A percentile compares a stretch with the other conserved stretches of the same genome.
Evolutionary conservation across 495 filamentous ascomycete species (phyloP).

Genomic region (Tuber aestivum): DNA sequence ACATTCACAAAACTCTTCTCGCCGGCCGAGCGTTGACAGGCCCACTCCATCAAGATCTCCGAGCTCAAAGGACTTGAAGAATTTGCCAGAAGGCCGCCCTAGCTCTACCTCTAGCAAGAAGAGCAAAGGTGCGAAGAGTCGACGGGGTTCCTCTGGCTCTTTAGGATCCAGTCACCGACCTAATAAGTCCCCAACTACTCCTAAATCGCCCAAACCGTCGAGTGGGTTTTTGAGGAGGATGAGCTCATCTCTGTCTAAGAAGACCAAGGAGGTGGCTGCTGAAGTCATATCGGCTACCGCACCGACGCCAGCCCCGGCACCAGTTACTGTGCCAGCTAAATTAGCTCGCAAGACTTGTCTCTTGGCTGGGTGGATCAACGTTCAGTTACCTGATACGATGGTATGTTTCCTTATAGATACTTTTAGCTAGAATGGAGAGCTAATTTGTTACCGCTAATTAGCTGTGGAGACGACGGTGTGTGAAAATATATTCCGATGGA

Average conservation of each 20-base stretch:
- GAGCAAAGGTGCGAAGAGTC: slow-evolving; percentile 28
- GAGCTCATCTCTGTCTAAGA: slow-evolving; percentile 30
- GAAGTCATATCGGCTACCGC: background rate
- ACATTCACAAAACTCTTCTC: slow-evolving; percentile 21
- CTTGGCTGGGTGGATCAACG: slow-evolving; percentile 42
- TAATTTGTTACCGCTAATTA: background rate
- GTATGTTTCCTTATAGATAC: background rate
- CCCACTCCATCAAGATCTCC: slow-evolving; percentile 28
- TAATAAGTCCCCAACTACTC: slow-evolving; percentile 27
- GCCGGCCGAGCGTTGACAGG: slow-evolving; percentile 28
- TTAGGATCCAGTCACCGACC: slow-evolving; percentile 20
- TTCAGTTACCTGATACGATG: slow-evolving; percentile 43
- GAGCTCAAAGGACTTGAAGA: slow-evolving; percentile 30
- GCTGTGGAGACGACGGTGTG: slow-evolving; percentile 41
- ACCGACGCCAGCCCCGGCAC: slow-evolving; percentile 5
- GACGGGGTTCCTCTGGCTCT: slow-evolving; percentile 29
- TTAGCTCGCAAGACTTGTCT: slow-evolving; percentile 31
- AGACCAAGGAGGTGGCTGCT: slow-evolving; percentile 30
- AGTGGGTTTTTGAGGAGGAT: slow-evolving; percentile 35
- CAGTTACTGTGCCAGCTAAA: slow-evolving; percentile 15
- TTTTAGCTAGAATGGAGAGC: background rate
- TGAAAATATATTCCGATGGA: slow-evolving; percentile 40
- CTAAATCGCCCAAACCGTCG: slow-evolving; percentile 34
- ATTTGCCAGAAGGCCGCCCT: slow-evolving; percentile 25
- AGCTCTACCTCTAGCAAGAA: slow-evolving; percentile 25